A percentile compares a stretch with the other conserved stretches of the same genome.
Evolutionary conservation across 2,329 filamentous ascomycete species (phyloP).

Genomic region (Fusarium irregulare): DNA sequence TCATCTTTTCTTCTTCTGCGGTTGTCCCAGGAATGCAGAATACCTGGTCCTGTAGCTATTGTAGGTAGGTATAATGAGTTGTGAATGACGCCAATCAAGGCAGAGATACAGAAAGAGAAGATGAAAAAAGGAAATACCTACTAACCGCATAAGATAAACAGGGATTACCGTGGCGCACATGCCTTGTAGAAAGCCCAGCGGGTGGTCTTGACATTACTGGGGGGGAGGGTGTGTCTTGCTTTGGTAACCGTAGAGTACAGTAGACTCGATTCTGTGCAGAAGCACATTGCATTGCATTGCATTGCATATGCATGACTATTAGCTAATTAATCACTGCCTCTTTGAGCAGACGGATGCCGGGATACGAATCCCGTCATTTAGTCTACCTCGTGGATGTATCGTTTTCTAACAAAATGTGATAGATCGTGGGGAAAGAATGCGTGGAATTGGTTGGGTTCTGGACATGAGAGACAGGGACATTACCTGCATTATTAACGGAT

Average conservation of each 20-base stretch:
- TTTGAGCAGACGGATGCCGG: not conserved
- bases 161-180: not conserved
- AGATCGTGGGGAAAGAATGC: constrained; percentile 31
- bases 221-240: not conserved
- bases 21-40: constrained; percentile 16
- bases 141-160: not conserved
- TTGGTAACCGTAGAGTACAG: not conserved
- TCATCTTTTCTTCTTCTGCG: not conserved
- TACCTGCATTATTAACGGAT: not conserved
- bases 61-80: not conserved
- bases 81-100: constrained; percentile 15
- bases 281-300: constrained; percentile 6
- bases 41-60: not conserved
- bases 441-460: constrained; percentile 4
- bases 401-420: constrained; percentile 33
- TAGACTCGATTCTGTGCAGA: not conserved
- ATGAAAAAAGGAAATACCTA: constrained; percentile 2
- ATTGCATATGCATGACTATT: not conserved
- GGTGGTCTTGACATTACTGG: not conserved
- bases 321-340: not conserved
- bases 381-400: not conserved
- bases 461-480: not conserved
- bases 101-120: not conserved
- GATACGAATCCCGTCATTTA: not conserved
- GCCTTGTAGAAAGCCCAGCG: not conserved